phyloP scores from a whole-genome alignment of 805 yeast genomes.

The Wickerhamiella hasegawae region DNA sequence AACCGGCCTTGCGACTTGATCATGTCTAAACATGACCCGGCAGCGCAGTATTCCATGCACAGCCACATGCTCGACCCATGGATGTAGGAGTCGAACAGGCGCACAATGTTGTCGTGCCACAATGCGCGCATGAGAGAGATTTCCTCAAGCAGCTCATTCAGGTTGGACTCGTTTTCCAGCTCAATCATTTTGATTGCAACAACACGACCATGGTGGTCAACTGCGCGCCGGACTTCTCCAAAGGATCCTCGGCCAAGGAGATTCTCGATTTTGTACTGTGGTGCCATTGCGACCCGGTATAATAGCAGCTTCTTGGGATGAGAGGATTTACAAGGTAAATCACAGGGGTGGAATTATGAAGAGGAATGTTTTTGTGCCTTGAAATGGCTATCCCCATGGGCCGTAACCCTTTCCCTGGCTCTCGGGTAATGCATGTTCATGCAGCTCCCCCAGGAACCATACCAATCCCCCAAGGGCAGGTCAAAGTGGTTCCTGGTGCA shows the following conservation, averaged over 20 bases:
- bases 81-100: conserved; percentile 46
- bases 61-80: conserved; percentile 65
- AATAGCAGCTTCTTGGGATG: too few species aligned
- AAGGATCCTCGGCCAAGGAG: conserved; percentile 15
- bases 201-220: conserved; percentile 24
- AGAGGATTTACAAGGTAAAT: too few species aligned
- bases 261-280: conserved; percentile 1
- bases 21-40: conserved; percentile 71
- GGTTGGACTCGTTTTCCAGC: conserved; percentile 61
- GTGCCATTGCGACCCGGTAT: too few species aligned
- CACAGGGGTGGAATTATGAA: too few species aligned
- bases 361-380: too few species aligned
- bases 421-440: too few species aligned
- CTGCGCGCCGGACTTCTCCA: conserved; percentile 16
- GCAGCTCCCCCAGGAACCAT: too few species aligned
- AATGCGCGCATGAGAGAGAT: conserved; percentile 57
- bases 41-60: conserved; percentile 90
- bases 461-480: too few species aligned
- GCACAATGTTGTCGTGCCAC: conserved; percentile 50
- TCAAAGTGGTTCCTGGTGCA: too few species aligned
- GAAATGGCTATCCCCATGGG: too few species aligned
- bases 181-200: conserved; percentile 84
- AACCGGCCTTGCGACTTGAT: conserved; percentile 38
- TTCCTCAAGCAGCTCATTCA: conserved; percentile 57
- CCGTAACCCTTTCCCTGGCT: too few species aligned